A percentile compares a stretch with the other conserved stretches of the same genome.
These are phyloP conservation scores for Pseudogymnoascus sp. DNA, from an alignment of 2,329 filamentous ascomycete species.

Conservation along the genomic window DNA sequence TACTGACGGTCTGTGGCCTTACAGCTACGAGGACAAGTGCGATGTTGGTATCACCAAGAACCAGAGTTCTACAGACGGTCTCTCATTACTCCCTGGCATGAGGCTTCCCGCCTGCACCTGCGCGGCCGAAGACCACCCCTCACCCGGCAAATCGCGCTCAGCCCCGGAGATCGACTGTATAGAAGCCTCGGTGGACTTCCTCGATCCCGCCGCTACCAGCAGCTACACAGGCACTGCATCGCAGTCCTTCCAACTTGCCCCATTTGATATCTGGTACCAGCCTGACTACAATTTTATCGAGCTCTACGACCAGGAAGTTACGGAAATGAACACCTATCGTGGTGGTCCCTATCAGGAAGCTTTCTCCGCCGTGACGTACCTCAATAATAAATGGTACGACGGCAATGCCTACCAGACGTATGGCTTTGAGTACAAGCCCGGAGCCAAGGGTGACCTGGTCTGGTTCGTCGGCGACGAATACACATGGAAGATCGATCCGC, in stretches of 20 bases:
- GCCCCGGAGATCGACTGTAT: slow-evolving; percentile 67
- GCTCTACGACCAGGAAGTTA: slow-evolving; percentile 53
- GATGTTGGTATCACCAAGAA: slow-evolving; percentile 66
- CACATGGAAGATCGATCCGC: slow-evolving; percentile 56
- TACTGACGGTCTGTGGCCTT: slow-evolving; percentile 68
- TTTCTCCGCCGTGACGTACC: slow-evolving; percentile 51
- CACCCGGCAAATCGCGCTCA: slow-evolving; percentile 55
- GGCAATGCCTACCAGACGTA: slow-evolving; percentile 56
- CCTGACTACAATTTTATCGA: slow-evolving; percentile 59
- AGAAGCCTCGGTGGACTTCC: slow-evolving; percentile 50
- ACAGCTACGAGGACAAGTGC: slow-evolving; percentile 62
- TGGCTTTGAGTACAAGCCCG: slow-evolving; percentile 57
- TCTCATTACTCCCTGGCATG: slow-evolving; percentile 64
- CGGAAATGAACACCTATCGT: slow-evolving; percentile 51
- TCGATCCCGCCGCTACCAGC: slow-evolving; percentile 36
- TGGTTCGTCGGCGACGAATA: slow-evolving; percentile 61
- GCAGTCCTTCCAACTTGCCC: slow-evolving; percentile 60
- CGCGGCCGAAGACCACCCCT: slow-evolving; percentile 56
- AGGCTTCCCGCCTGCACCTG: slow-evolving; percentile 63
- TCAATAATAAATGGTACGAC: slow-evolving; percentile 62
- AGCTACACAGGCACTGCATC: slow-evolving; percentile 55
- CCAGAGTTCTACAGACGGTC: slow-evolving; percentile 59
- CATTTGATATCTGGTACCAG: slow-evolving; percentile 64
- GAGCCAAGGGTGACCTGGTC: slow-evolving; percentile 51
- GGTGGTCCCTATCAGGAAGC: slow-evolving; percentile 58